Conservation (phyloP, 2,329 filamentous ascomycete genomes). For the Fusarium robinianum region DNA sequence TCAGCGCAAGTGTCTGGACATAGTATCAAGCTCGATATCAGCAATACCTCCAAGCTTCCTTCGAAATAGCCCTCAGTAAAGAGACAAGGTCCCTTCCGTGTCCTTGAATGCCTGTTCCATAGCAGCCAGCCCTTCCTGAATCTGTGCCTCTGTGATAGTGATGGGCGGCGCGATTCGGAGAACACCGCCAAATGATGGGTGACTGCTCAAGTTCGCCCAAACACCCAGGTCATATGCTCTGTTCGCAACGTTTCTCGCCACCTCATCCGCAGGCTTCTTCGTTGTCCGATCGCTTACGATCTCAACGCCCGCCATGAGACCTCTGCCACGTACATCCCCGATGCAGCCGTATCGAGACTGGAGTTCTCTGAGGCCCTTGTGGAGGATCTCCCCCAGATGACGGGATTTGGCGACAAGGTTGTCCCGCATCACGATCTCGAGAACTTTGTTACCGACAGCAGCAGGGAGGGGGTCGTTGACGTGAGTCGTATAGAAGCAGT, state of each 20-base stretch:
- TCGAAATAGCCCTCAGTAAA: too few species aligned
- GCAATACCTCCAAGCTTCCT: too few species aligned
- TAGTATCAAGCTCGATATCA: too few species aligned
- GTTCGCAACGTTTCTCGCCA: slow-evolving; percentile 50
- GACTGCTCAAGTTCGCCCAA: slow-evolving; percentile 54
- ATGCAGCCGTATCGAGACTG: slow-evolving; percentile 57
- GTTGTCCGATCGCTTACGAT: slow-evolving; percentile 49
- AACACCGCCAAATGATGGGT: slow-evolving; percentile 53
- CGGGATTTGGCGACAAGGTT: slow-evolving; percentile 47
- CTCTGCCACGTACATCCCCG: slow-evolving; percentile 56
- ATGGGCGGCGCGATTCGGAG: slow-evolving; percentile 57
- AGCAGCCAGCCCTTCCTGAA: slow-evolving; percentile 52
- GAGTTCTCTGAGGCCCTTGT: slow-evolving; percentile 48
- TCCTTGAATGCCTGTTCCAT: slow-evolving; percentile 53
- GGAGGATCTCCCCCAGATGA: slow-evolving; percentile 49
- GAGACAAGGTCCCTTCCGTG: slow-evolving; percentile 9
- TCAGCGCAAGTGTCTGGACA: too few species aligned
- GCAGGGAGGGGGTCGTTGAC: slow-evolving; percentile 59
- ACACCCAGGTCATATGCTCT: slow-evolving; percentile 51
- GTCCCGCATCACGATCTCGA: slow-evolving; percentile 58
- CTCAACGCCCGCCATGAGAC: slow-evolving; percentile 55
- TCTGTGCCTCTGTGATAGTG: slow-evolving; percentile 50
- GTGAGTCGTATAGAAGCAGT: slow-evolving; percentile 57
- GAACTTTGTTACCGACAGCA: slow-evolving; percentile 58
- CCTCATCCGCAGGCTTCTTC: slow-evolving; percentile 48